phyloP scores from a whole-genome alignment of 1,139 yeast genomes.

The Hemisphaericaspora xylofermentans region DNA sequence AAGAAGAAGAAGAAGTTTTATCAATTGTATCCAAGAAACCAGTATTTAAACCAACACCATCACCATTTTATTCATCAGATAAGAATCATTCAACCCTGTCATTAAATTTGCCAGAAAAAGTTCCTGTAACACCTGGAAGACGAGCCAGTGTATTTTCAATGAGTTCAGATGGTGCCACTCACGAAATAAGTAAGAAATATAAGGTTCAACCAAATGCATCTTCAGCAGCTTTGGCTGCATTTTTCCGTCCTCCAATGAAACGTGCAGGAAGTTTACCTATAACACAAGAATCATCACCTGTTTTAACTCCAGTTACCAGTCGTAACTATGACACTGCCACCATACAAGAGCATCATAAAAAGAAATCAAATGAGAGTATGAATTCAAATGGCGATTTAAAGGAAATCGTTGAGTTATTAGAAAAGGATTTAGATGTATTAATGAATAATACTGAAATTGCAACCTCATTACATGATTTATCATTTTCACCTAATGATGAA shows the following conservation, averaged over 20 bases:
- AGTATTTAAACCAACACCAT: constrained; percentile 3
- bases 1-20: neutral
- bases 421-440: constrained; percentile 30
- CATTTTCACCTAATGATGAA: constrained; percentile 37
- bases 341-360: too few relatives aligned
- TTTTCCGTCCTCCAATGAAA: constrained; percentile 44
- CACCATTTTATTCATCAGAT: constrained; percentile 3
- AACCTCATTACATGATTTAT: constrained; percentile 55
- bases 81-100: constrained; percentile 2
- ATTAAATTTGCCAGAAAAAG: constrained; percentile 2
- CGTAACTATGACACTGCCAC: neutral
- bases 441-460: constrained; percentile 43
- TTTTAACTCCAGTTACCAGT: neutral
- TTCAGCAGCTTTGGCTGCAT: constrained; percentile 62
- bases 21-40: constrained; percentile 1
- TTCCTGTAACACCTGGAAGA: neutral
- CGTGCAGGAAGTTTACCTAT: constrained; percentile 39
- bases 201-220: constrained; percentile 50
- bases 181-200: constrained; percentile 16
- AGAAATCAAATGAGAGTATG: neutral
- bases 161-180: neutral
- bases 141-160: neutral
- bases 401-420: constrained; percentile 45
- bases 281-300: constrained; percentile 13
- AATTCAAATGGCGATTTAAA: constrained; percentile 34